Percentiles rank a stretch among this genome's conserved stretches.
phyloP scores from a whole-genome alignment of 2,329 filamentous ascomycete genomes.

The Xylariaceae sp. region DNA sequence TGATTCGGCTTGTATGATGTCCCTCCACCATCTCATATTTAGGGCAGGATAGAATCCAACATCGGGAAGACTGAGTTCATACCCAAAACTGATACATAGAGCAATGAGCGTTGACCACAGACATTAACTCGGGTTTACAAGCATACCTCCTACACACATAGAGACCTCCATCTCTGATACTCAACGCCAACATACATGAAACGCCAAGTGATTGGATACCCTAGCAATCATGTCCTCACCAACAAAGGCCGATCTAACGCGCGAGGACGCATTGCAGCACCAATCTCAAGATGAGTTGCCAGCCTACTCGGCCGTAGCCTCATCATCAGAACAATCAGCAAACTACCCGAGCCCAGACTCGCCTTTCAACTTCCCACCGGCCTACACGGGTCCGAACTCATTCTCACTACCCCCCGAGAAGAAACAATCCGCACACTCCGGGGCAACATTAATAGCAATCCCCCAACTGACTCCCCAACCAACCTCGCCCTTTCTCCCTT shows the following conservation, averaged over 20 bases:
- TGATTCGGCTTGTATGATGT: no score
- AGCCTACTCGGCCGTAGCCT: not conserved
- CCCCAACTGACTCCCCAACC: constrained; percentile 24
- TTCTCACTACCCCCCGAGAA: not conserved
- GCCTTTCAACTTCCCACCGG: constrained; percentile 41
- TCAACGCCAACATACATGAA: no score
- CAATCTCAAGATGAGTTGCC: not conserved
- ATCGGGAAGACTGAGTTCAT: no score
- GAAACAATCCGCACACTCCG: not conserved
- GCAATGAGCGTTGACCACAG: no score
- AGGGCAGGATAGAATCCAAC: no score
- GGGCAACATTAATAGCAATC: constrained; percentile 7
- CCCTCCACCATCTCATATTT: no score
- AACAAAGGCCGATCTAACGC: not conserved
- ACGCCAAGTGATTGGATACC: no score
- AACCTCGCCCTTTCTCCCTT: constrained; percentile 38
- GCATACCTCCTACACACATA: no score
- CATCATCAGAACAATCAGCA: not conserved
- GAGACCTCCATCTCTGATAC: no score
- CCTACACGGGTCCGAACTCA: constrained; percentile 32
- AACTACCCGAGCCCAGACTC: constrained; percentile 31
- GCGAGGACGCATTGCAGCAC: not conserved
- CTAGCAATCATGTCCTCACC: not conserved
- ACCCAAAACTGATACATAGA: no score
- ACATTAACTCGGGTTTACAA: no score